Evolutionary conservation across 2,329 filamentous ascomycete species (phyloP).

Genomic region (Hypoxylon sp.): DNA sequence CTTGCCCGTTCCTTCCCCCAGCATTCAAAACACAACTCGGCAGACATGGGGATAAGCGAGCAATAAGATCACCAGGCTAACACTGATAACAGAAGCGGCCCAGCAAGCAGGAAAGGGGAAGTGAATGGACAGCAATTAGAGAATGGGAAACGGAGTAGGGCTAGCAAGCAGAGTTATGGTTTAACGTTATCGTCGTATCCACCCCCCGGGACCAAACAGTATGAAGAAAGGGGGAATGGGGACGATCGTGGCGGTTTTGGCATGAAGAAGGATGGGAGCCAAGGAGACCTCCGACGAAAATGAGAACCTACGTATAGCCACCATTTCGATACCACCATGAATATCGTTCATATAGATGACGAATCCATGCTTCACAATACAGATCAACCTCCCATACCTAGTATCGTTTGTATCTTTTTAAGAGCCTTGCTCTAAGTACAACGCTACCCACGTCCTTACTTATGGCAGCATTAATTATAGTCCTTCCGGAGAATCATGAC

Average conservation of each 20-base stretch:
- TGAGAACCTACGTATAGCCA: neutral
- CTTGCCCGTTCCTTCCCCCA: neutral
- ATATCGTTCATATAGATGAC: neutral
- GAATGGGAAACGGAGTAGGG: neutral
- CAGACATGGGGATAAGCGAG: neutral
- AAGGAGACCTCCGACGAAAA: neutral
- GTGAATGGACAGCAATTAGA: constrained; percentile 49
- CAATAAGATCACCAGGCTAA: constrained; percentile 7
- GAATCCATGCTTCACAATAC: neutral
- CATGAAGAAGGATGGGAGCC: neutral
- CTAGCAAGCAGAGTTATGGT: neutral
- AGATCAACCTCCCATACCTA: neutral
- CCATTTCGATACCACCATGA: neutral
- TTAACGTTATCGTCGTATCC: neutral
- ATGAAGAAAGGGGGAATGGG: constrained; percentile 1
- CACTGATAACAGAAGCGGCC: constrained; percentile 64
- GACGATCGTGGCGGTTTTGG: neutral
- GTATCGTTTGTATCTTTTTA: neutral
- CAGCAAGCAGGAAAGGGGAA: constrained; percentile 71
- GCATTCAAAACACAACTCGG: neutral
- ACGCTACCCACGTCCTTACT: neutral
- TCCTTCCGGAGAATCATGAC: no score
- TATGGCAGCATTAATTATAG: no score
- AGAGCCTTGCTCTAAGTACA: neutral
- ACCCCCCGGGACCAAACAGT: neutral